Conservation (phyloP, 805 yeast species). For the Saccharomycopsis schoenii region DNA sequence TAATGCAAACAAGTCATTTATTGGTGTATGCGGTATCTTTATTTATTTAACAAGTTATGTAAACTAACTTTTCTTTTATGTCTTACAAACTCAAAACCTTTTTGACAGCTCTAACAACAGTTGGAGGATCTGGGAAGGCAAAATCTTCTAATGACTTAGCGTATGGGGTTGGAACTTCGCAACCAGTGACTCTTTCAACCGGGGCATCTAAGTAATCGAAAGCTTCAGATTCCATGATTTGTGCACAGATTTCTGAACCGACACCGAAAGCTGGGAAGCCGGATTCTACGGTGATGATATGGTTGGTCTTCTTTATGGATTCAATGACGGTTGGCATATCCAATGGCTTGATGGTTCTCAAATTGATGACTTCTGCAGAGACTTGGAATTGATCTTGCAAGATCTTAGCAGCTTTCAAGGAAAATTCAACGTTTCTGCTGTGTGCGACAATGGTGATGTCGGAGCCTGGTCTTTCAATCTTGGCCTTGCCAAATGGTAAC, state of each 20-base stretch:
- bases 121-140: constrained; percentile 95
- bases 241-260: constrained; percentile 96
- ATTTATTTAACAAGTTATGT: background rate
- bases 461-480: constrained; percentile 86
- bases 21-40: background rate
- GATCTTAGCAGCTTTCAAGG: constrained; percentile 82
- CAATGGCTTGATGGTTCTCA: constrained; percentile 94
- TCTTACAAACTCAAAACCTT: constrained; percentile 40
- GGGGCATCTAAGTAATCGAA: constrained; percentile 98
- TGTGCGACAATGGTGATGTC: constrained; percentile 87
- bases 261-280: constrained; percentile 98
- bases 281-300: constrained; percentile 91
- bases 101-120: constrained; percentile 78
- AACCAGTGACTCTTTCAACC: constrained; percentile 96
- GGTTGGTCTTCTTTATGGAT: constrained; percentile 93
- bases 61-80: background rate
- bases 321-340: constrained; percentile 79
- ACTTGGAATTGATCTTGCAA: constrained; percentile 81
- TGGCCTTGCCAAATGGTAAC: constrained; percentile 91
- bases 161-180: constrained; percentile 99
- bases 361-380: constrained; percentile 85
- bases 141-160: constrained; percentile 93
- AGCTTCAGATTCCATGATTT: constrained; percentile 96
- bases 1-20: background rate
- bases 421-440: constrained; percentile 79